Conservation (phyloP, 176 grass and related monocot species). For the Dendrocalamus sinicus region DNA sequence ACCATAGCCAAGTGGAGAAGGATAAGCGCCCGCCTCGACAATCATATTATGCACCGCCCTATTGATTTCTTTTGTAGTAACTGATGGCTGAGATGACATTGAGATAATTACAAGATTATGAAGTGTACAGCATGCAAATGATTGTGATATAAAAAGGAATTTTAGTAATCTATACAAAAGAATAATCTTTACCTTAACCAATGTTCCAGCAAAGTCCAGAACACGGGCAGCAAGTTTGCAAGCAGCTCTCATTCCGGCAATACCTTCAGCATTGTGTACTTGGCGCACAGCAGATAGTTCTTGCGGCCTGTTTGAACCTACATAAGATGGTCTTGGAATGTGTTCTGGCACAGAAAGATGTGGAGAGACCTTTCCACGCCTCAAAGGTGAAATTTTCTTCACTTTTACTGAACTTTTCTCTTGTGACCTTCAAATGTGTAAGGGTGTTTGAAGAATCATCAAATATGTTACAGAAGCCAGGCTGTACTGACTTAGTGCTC, state of each 20-base stretch:
- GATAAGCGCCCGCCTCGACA: conserved; percentile 80
- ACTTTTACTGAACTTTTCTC: conserved; percentile 56
- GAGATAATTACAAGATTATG: conserved; percentile 23
- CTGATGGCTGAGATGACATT: conserved; percentile 53
- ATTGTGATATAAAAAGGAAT: background rate
- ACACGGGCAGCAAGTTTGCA: conserved; percentile 77
- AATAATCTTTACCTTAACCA: conserved; percentile 70
- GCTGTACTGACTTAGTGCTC: background rate
- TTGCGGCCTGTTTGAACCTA: conserved; percentile 57
- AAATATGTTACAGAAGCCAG: background rate
- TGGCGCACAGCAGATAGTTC: conserved; percentile 61
- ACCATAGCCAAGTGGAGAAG: conserved; percentile 76
- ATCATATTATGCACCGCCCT: conserved; percentile 77
- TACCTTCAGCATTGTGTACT: conserved; percentile 66
- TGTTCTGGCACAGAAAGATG: conserved; percentile 68
- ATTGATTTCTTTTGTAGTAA: conserved; percentile 88
- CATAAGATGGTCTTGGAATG: conserved; percentile 82
- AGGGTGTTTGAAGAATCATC: conserved; percentile 18
- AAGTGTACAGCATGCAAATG: background rate
- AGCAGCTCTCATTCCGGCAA: conserved; percentile 83
- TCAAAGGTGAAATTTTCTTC: conserved; percentile 75
- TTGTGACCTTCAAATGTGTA: conserved; percentile 46
- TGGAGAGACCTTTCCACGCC: conserved; percentile 69
- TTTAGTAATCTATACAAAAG: background rate
- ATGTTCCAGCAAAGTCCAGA: conserved; percentile 75